Evolutionary conservation across 2,329 filamentous ascomycete species (phyloP), one percentile per base, ranked within the genome.

Genomic region (Arthrobotrys sinensis): DNA sequence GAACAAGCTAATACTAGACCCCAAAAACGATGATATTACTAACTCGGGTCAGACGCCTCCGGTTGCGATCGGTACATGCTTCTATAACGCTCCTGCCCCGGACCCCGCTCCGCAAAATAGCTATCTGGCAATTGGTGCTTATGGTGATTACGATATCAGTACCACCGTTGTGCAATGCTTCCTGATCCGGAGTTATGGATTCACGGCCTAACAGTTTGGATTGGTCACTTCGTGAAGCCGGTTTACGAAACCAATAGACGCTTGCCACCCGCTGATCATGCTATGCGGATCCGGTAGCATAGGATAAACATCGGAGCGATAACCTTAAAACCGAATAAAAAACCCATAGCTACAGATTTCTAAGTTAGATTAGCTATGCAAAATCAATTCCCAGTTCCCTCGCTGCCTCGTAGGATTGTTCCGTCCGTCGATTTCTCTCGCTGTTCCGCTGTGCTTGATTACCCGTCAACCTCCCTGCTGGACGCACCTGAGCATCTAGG

Each of bases 301-400:
- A 28, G 24, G 24, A 28, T n/a, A n/a, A n/a, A n/a, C n/a, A n/a
- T n/a, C n/a, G n/a, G n/a, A 28, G 24, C 24, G 24, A 28, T 4
- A 28, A 28, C 2, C 24, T 28, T 2, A 28, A 28, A 4, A 28
- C 24, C 24, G 24, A 4, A 28, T 28, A 4, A 2, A 28, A 28
- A 28, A 28, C 4, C 24, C 2, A 28, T 28, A 28, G n/a, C n/a
- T n/a, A n/a, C n/a, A n/a, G n/a, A 55, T 8, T 16, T 36, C 3
- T 7, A 40, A 45, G 2, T 45, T n/a, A 2, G n/a, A 12, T 19
- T 1, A 34, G 4, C 12, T 69, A 69, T 24, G 7, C 12, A 43
- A 71, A 21, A 3, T 53, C 16, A 16, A 71, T 14, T 3, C 67
- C 67, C 19, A 71, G 14, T 14, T 63, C 43, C 14, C 67, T 36